phyloP scores from a whole-genome alignment of 164 flowering plant species.

The Hamamelis virginiana region DNA sequence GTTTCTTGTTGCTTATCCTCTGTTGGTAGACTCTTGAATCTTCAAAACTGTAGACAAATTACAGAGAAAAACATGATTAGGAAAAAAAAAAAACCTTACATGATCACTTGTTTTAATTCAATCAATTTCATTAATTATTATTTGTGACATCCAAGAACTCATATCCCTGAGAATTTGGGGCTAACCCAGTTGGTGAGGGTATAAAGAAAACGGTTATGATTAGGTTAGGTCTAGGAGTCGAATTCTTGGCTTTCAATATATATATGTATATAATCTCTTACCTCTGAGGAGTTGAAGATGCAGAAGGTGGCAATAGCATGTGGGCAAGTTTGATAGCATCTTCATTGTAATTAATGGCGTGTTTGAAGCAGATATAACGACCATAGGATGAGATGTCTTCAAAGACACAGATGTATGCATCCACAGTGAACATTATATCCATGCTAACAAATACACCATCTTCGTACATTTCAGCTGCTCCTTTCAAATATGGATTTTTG shows the following conservation, averaged over 20 bases:
- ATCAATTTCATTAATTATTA: no score
- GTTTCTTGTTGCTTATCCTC: conserved; percentile 60
- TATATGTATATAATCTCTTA: no score
- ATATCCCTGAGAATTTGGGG: no score
- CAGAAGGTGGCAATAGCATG: conserved; percentile 13
- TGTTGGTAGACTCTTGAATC: conserved; percentile 39
- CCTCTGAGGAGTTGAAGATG: conserved; percentile 9
- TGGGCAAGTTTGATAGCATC: conserved; percentile 48
- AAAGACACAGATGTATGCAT: conserved; percentile 68
- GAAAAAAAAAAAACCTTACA: neutral
- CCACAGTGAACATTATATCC: conserved; percentile 56
- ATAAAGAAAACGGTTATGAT: no score
- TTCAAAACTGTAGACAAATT: conserved; percentile 28
- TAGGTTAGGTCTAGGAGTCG: no score
- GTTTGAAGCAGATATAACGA: conserved; percentile 76
- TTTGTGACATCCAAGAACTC: no score
- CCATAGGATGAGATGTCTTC: conserved; percentile 69
- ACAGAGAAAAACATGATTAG: no score
- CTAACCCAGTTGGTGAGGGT: no score
- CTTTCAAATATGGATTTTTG: conserved; percentile 58
- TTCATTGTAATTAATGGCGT: conserved; percentile 39
- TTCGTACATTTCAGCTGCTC: conserved; percentile 87
- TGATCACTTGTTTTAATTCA: no score
- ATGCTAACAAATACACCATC: conserved; percentile 71
- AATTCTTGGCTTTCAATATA: no score